Percentiles rank a stretch among this genome's conserved stretches.
These are phyloP conservation scores for Thalassia testudinum DNA, from an alignment of 116 monocot species.

Conservation along the genomic window DNA sequence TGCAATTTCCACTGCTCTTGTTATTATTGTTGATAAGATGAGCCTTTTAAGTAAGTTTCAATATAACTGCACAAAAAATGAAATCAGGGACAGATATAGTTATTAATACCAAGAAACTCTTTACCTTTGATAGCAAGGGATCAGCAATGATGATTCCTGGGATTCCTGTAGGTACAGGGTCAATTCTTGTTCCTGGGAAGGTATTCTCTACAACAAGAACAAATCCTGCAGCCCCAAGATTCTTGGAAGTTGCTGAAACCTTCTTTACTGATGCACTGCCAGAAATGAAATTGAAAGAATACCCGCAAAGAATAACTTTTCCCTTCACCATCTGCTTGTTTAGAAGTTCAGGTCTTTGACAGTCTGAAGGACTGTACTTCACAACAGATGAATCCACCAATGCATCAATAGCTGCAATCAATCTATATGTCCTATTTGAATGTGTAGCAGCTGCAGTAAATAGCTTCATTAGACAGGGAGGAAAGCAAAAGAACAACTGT, in stretches of 20 bases:
- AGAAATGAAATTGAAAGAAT: too few relatives aligned
- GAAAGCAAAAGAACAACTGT: too few relatives aligned
- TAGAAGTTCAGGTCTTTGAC: constrained; percentile 76
- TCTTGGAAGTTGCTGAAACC: constrained; percentile 66
- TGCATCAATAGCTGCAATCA: constrained; percentile 79
- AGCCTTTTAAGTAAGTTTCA: too few relatives aligned
- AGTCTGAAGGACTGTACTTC: too few relatives aligned
- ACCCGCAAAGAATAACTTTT: constrained; percentile 84
- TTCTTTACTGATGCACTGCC: constrained; percentile 86
- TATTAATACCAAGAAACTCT: too few relatives aligned
- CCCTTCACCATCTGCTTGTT: constrained; percentile 69
- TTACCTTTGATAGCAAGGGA: constrained; percentile 52
- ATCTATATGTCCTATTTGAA: constrained; percentile 42
- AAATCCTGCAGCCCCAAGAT: constrained; percentile 89
- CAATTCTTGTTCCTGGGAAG: constrained; percentile 82
- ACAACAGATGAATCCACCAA: too few relatives aligned
- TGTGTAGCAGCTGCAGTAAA: constrained; percentile 68
- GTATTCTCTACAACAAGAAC: constrained; percentile 74
- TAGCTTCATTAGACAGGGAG: too few relatives aligned
- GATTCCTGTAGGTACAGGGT: constrained; percentile 62
- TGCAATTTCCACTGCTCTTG: too few relatives aligned
- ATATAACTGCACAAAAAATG: too few relatives aligned
- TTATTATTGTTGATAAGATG: too few relatives aligned
- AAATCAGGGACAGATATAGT: too few relatives aligned
- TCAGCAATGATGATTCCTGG: constrained; percentile 84